A percentile compares a stretch with the other conserved stretches of the same genome.
Conservation (phyloP, 1,284 basidiomycete genomes). For the Wallemia ichthyophaga region DNA sequence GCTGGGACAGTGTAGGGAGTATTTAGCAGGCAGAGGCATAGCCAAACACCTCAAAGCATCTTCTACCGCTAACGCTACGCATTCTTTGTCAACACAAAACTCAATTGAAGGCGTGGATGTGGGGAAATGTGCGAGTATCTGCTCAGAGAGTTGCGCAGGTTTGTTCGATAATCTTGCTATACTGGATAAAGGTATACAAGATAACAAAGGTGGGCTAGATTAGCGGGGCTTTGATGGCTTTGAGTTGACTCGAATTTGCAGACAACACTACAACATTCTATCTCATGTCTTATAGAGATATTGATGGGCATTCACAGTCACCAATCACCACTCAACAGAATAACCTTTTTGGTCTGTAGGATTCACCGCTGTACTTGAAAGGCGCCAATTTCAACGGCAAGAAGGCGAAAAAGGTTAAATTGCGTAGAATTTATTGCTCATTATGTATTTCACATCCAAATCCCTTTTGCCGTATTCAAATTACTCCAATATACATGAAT, state of each 20-base stretch:
- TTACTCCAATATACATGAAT: too few species aligned
- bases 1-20: background rate
- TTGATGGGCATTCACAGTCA: background rate
- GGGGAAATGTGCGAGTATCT: background rate
- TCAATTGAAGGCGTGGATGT: background rate
- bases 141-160: background rate
- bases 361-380: too few species aligned
- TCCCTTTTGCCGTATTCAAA: too few species aligned
- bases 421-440: too few species aligned
- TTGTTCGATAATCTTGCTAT: background rate
- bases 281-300: background rate
- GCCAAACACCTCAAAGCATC: background rate
- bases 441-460: too few species aligned
- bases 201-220: background rate
- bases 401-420: too few species aligned
- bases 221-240: background rate
- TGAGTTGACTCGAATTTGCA: background rate
- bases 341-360: background rate
- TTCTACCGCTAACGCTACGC: background rate
- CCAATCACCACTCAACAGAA: background rate
- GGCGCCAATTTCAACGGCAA: too few species aligned
- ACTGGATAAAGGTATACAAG: background rate
- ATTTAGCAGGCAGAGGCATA: background rate
- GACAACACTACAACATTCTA: background rate
- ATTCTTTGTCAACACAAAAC: background rate